Conservation (phyloP, 2,329 filamentous ascomycete genomes). For the Emergomyces orientalis region DNA sequence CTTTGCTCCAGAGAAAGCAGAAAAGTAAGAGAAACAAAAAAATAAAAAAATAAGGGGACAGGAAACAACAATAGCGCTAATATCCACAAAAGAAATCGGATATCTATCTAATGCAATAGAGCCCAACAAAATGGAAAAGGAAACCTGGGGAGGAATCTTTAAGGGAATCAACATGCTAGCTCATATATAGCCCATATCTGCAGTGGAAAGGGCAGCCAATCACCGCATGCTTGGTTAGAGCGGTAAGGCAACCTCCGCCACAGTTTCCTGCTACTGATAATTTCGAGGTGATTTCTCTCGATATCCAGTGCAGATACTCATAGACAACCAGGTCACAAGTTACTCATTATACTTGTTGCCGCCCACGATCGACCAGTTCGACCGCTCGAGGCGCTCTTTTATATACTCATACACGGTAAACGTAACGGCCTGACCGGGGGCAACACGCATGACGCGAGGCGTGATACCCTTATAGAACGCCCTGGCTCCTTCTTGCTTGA, state of each 20-base stretch:
- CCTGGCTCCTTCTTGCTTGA: constrained; percentile 84
- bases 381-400: constrained; percentile 62
- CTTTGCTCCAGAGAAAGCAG: constrained; percentile 1
- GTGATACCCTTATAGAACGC: constrained; percentile 99
- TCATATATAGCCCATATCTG: background rate
- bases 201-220: background rate
- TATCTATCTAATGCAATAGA: constrained; percentile 6
- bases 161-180: background rate
- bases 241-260: background rate
- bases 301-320: background rate
- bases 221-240: background rate
- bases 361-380: constrained; percentile 49
- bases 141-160: background rate
- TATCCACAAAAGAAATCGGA: constrained; percentile 3
- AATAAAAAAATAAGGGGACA: background rate
- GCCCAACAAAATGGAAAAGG: constrained; percentile 2
- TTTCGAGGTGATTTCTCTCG: background rate
- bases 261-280: background rate
- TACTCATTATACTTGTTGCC: constrained; percentile 59
- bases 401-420: constrained; percentile 70
- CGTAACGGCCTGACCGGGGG: constrained; percentile 79
- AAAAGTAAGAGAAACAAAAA: background rate
- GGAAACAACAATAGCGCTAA: constrained; percentile 4
- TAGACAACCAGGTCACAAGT: constrained; percentile 5
- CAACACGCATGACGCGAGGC: constrained; percentile 91